These are phyloP conservation scores for Hanseniaspora sp. DNA, from an alignment of 1,139 yeast genomes.

Conservation along the genomic window DNA sequence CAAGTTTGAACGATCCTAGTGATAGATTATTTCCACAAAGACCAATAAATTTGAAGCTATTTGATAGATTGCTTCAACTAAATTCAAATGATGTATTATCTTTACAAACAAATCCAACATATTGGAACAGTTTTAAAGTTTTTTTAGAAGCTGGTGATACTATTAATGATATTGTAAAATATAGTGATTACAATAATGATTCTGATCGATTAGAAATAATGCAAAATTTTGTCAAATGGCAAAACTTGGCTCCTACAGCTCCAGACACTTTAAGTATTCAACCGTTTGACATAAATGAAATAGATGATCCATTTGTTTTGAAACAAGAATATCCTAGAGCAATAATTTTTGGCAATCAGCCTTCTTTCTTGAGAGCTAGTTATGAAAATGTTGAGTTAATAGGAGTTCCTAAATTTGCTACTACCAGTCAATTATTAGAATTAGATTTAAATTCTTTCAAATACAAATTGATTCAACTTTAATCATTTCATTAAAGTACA, in stretches of 20 bases:
- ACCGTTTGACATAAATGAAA: constrained; percentile 46
- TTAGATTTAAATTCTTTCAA: constrained; percentile 5
- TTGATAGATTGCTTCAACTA: constrained; percentile 30
- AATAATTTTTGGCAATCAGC: constrained; percentile 78
- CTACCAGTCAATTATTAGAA: neutral
- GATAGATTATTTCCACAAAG: constrained; percentile 82
- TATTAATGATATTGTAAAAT: constrained; percentile 62
- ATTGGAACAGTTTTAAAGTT: constrained; percentile 46
- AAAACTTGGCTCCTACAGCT: constrained; percentile 82
- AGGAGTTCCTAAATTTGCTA: constrained; percentile 56
- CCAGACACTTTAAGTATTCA: constrained; percentile 91
- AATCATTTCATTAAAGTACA: neutral
- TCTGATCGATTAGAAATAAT: constrained; percentile 41
- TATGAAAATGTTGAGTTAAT: constrained; percentile 38
- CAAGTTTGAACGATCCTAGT: constrained; percentile 77
- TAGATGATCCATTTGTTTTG: constrained; percentile 70
- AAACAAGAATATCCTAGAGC: constrained; percentile 65
- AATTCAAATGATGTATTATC: constrained; percentile 30
- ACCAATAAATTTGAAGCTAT: constrained; percentile 66
- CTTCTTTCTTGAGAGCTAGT: constrained; percentile 34
- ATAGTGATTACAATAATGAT: constrained; percentile 32
- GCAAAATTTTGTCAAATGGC: constrained; percentile 68
- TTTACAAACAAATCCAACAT: constrained; percentile 63
- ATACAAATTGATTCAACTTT: constrained; percentile 1
- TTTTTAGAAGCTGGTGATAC: constrained; percentile 81